Conservation (phyloP, 345 rosid genomes). For the Moricandia arvensis region DNA sequence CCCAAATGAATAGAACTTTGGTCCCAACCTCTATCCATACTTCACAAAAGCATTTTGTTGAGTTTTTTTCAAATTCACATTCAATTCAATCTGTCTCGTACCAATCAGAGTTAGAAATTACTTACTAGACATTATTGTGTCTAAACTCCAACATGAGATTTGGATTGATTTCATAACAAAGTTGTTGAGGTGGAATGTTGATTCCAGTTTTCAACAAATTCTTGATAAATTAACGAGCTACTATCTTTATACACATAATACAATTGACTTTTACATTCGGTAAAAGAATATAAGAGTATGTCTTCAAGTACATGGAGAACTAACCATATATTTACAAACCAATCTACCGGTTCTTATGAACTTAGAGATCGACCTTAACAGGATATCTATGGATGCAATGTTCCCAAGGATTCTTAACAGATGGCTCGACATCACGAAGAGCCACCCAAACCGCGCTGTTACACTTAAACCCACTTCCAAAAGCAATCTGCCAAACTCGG, state of each 20-base stretch:
- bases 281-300: background rate
- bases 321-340: background rate
- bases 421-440: constrained; percentile 50
- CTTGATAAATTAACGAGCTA: background rate
- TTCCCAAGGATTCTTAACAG: constrained; percentile 63
- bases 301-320: background rate
- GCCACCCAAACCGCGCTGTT: constrained; percentile 87
- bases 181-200: background rate
- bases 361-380: constrained; percentile 40
- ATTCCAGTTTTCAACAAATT: background rate
- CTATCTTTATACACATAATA: background rate
- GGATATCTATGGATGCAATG: constrained; percentile 74
- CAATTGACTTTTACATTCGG: background rate
- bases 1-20: background rate
- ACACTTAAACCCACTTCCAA: constrained; percentile 89
- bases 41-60: too few species aligned
- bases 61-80: too few species aligned
- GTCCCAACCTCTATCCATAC: too few species aligned
- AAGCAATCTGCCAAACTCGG: constrained; percentile 87
- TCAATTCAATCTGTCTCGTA: too few species aligned
- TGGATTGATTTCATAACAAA: background rate
- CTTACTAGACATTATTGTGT: background rate
- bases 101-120: too few species aligned
- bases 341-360: background rate
- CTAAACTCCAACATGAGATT: background rate